Evolutionary conservation across 345 rosid genomes (phyloP), one percentile per base, ranked within the genome.

Genomic region (Hirschfeldia incana): DNA sequence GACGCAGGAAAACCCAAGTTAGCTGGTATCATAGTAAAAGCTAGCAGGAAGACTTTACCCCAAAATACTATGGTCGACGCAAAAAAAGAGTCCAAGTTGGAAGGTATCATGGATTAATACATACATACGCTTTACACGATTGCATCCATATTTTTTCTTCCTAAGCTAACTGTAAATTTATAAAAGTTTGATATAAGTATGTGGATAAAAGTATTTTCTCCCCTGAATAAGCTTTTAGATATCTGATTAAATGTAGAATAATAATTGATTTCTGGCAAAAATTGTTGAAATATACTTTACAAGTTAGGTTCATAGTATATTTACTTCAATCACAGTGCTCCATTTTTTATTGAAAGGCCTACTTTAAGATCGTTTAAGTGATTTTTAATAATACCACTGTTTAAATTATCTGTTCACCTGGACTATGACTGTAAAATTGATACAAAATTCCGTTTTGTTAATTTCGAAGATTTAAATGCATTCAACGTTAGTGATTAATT

Each of bases 1-100:
- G 2, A 44, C 32, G 27, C 17, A 67, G 57, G 16, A 11, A 37
- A 37, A 11, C 44, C 44, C 44, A 37, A 37, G 66, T 65, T 72
- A 59, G 55, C 65, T 37, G 37, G 44, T 37, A 37, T 37, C 44
- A 37, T 72, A 8, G 76, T 72, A 28, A 27, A 60, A 61, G 58
- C 59, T 60, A 28, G 29, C 42, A 42, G 67, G 42, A 61, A 39
- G 15, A 72, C 28, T 3, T 60, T 72, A 37, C 29, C 42, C 11
- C 42, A 61, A 72, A 72, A 42, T n/a, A 61, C 16, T 28, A 10
- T 46, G n/a, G 26, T 49, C 8, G 1, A 49, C 36, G 30, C 8
- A 68, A 21, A 46, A 68, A 21, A 46, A 46, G 55, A 46, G 55
- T 46, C 55, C 29, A 15, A 42, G 8, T 17, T 72, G n/a, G 34